Evolutionary conservation across 164 flowering plant species (phyloP), one percentile per base, ranked within the genome.

Genomic region (Vitis riparia): DNA sequence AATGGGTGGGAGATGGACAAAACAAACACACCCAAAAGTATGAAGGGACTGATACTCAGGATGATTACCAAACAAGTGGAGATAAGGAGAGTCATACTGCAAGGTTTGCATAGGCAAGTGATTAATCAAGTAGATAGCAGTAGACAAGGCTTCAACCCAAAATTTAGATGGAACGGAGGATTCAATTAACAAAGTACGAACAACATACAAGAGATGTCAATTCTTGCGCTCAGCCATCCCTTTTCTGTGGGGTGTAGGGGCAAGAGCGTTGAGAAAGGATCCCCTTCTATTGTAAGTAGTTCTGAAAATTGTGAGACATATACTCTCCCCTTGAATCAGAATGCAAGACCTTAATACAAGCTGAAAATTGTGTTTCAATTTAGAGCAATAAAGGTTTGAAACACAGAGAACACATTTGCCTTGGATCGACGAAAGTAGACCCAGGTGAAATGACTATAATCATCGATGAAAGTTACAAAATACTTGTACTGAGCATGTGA

Each of bases 11-110:
- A 74, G 51, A 30, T 68, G 69, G 62, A 69, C 69, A 69, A 58
- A 74, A 56, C 68, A 74, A 19, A 74, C 63, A 52, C 63, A 73
- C 0, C 55, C 51, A 69, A 74, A 74, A 9, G 37, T 8, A 47
- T 32, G 51, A 9, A 66, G 58, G 8, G 9, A 62, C 27, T 51
- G 5, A 53, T 70, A 62, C 17, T 62, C 10, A 30, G 73, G 71
- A 59, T 15, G 55, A 47, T 11, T 13, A 68, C 57, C 37, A 68
- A 47, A 58, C 6, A 68, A 27, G 47, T 23, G 71, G 10, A n/a
- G 58, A 29, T 58, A 55, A 10, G 48, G 55, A 44, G 68, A 63
- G 19, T 55, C 68, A 63, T 50, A 15, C 7, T 52, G 7, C 60
- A 66, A 52, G 16, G 8, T 1, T 2, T 10, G 49, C 51, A 71